Percentiles rank a stretch among this genome's conserved stretches.
Evolutionary conservation across 192 early-diverging fungal genomes (phyloP).

Genomic region (Linnemannia exigua): DNA sequence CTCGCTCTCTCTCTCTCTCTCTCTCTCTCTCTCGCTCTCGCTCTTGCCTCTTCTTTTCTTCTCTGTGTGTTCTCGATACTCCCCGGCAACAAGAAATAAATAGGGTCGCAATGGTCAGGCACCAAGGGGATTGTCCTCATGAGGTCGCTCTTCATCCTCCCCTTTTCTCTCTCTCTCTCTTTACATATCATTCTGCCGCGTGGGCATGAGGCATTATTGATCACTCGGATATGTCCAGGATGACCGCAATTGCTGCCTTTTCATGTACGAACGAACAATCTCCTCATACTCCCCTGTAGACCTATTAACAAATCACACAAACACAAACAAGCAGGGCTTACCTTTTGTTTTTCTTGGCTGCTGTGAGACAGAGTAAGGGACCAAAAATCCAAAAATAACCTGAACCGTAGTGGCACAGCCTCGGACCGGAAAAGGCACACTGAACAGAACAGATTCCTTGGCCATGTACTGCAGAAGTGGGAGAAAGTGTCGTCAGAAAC

Average conservation of each 20-base stretch:
- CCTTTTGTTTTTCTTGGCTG: no score
- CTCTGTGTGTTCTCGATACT: not conserved
- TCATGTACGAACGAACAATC: no score
- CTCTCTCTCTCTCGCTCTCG: not conserved
- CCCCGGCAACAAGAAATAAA: not conserved
- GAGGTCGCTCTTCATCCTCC: not conserved
- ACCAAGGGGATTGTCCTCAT: not conserved
- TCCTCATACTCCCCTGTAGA: not conserved
- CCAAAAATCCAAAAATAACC: constrained; percentile 10
- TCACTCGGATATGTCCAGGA: not conserved
- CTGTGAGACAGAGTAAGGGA: no score
- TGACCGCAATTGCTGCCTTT: not conserved
- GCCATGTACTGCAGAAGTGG: not conserved
- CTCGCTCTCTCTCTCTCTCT: no score
- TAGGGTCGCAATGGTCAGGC: not conserved
- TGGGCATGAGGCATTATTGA: no score
- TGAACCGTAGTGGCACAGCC: not conserved
- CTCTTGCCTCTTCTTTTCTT: not conserved
- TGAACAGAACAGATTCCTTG: not conserved
- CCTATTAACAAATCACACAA: not conserved
- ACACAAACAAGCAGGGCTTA: not conserved
- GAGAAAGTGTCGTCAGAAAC: no score
- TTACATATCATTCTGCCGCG: not conserved
- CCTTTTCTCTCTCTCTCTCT: not conserved
- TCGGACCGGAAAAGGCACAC: not conserved